A percentile compares a stretch with the other conserved stretches of the same genome.
phyloP scores from a whole-genome alignment of 1,284 basidiomycete genomes.

The Mrakiaceae sp. region DNA sequence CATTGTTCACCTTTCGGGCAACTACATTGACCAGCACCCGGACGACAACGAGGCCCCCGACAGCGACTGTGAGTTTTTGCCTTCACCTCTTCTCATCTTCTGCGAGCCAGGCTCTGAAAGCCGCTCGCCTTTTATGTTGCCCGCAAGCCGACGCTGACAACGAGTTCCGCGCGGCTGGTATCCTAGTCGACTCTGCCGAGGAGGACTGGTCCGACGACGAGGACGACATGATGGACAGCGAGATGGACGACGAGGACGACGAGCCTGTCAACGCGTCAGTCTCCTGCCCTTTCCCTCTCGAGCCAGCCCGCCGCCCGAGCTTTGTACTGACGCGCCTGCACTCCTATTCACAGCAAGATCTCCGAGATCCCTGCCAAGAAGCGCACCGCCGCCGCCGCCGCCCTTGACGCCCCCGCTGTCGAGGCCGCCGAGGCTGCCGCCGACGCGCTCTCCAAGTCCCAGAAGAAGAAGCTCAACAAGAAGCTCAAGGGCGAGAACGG shows the following conservation, averaged over 20 bases:
- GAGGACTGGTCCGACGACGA: constrained; percentile 42
- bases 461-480: constrained; percentile 42
- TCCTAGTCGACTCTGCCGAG: constrained; percentile 32
- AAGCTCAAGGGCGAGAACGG: constrained; percentile 41
- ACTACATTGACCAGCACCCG: constrained; percentile 56
- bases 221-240: constrained; percentile 46
- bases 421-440: constrained; percentile 36
- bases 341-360: constrained; percentile 23
- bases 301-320: neutral
- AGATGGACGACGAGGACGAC: constrained; percentile 45
- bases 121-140: too few relatives aligned
- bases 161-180: too few relatives aligned
- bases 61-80: constrained; percentile 20
- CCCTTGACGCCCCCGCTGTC: constrained; percentile 34
- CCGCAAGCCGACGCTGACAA: too few relatives aligned
- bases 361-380: constrained; percentile 38
- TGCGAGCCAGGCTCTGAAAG: too few relatives aligned
- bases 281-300: neutral
- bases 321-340: constrained; percentile 13
- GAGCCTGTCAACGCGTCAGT: constrained; percentile 24
- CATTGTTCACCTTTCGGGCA: constrained; percentile 74
- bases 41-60: constrained; percentile 25
- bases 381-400: constrained; percentile 45
- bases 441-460: constrained; percentile 27
- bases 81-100: neutral